A percentile compares a stretch with the other conserved stretches of the same genome.
phyloP scores from a whole-genome alignment of 345 rosid genomes.

The Boechera divaricarpa region DNA sequence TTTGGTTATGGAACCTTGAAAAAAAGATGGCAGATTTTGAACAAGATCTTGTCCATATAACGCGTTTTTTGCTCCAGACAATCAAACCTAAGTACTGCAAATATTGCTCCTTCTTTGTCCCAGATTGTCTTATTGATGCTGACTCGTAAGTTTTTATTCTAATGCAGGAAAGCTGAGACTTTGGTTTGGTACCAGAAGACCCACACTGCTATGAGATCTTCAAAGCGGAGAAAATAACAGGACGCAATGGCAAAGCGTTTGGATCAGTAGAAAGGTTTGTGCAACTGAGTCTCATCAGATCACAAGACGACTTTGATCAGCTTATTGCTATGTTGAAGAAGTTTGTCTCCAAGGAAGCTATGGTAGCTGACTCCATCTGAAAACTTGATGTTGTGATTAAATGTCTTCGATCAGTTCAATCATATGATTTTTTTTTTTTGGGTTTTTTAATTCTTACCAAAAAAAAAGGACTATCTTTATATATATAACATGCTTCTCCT shows the following conservation, averaged over 20 bases:
- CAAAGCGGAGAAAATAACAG: conserved; percentile 53
- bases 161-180: background rate
- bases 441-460: no score
- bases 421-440: no score
- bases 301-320: conserved; percentile 65
- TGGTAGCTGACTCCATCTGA: background rate
- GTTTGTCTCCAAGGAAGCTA: background rate
- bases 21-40: conserved; percentile 31
- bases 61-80: conserved; percentile 56
- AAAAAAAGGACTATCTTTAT: no score
- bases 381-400: background rate
- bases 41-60: conserved; percentile 44
- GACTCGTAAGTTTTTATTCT: conserved; percentile 16
- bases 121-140: no score
- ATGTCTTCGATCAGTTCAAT: no score
- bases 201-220: conserved; percentile 54
- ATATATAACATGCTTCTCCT: no score
- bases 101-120: conserved; percentile 23
- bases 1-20: conserved; percentile 60
- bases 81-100: conserved; percentile 54
- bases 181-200: conserved; percentile 47
- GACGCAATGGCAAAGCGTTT: conserved; percentile 52
- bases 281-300: conserved; percentile 60
- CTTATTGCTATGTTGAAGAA: conserved; percentile 20
- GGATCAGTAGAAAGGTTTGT: conserved; percentile 48